A percentile compares a stretch with the other conserved stretches of the same genome.
These are phyloP conservation scores for Pseudocercospora macadamiae DNA, from an alignment of 2,329 filamentous ascomycete species.

Conservation along the genomic window DNA sequence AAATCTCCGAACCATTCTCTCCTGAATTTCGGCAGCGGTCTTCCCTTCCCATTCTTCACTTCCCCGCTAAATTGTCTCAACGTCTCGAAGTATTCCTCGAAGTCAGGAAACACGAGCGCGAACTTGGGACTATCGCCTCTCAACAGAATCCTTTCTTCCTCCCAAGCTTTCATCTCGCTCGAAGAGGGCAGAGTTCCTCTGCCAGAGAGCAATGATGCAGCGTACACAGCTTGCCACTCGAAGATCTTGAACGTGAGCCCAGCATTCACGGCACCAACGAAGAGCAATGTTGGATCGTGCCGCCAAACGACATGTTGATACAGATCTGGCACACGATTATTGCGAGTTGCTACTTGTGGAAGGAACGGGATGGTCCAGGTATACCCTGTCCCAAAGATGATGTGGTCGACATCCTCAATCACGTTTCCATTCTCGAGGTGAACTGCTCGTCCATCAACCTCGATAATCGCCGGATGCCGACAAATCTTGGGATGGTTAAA, in stretches of 20 bases:
- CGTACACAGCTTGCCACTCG: conserved; percentile 68
- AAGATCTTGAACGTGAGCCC: conserved; percentile 70
- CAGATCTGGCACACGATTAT: conserved; percentile 59
- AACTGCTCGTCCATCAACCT: conserved; percentile 53
- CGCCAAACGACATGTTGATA: conserved; percentile 63
- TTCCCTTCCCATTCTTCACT: conserved; percentile 1
- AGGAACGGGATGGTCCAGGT: conserved; percentile 66
- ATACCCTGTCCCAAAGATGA: conserved; percentile 71
- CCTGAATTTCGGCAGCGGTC: conserved; percentile 8
- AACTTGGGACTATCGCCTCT: conserved; percentile 63
- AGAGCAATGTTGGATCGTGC: conserved; percentile 58
- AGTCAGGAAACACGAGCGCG: conserved; percentile 61
- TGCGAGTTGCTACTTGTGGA: conserved; percentile 54
- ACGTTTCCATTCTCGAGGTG: conserved; percentile 60
- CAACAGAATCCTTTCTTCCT: conserved; percentile 55
- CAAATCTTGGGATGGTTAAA: conserved; percentile 62
- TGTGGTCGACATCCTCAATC: conserved; percentile 59
- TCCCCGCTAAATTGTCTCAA: conserved; percentile 54
- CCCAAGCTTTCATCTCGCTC: conserved; percentile 59
- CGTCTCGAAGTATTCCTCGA: conserved; percentile 66
- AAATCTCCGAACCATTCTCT: conserved; percentile 19
- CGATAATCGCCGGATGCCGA: conserved; percentile 53
- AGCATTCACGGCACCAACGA: conserved; percentile 60
- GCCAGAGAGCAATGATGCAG: conserved; percentile 61
- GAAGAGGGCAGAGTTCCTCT: conserved; percentile 54